Base-by-base conservation (phyloP, 768 basidiomycete genomes). In the Tulasnella sp. region DNA sequence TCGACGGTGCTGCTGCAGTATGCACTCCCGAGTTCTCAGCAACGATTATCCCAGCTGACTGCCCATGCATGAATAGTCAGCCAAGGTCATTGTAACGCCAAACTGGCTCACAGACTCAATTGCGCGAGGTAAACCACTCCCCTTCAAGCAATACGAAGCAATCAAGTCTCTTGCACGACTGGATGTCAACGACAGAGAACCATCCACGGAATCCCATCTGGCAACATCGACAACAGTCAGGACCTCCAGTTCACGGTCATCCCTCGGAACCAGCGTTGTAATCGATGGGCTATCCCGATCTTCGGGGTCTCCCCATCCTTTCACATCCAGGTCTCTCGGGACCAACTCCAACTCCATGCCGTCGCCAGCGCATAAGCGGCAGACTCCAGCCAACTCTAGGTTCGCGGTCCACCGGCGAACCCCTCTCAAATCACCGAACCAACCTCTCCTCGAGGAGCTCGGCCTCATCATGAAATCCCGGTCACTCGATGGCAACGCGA, bases 351-450 rank as follows among this genome's bases (percentile, higher is more conserved):
- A 42, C 26, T 13, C n/a, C 23, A 54, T 58, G n/a, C 13, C 45
- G 3, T 19, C 38, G 13, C 29, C 29, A 68, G 65, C 9, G 43
- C 64, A 17, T 4, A 64, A 2, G 49, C 53, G 17, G 59, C 67
- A 26, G 5, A 67, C 74, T n/a, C 62, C 68, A 19, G 60, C 73
- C 43, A 68, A 67, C 1, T 70, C 77, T 5, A 68, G 71, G 34
- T 83, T 80, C 67, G 79, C 84, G 1, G 86, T 84, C 65, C 70
- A 75, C 53, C 78, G 88, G 34, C 73, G 79, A 0, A 82, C 82
- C 3, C 86, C 85, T 0, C 73, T 91, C 38, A 68, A 78, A 2
- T 90, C 85, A 64, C 76, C 77, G 0, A 91, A 91, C 64, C 84
- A 89, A 67, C 71, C 63, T 0, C 75, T 91, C 3, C 77, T 77